phyloP scores from a whole-genome alignment of 148 eudicot species.

The Cornus controversa region DNA sequence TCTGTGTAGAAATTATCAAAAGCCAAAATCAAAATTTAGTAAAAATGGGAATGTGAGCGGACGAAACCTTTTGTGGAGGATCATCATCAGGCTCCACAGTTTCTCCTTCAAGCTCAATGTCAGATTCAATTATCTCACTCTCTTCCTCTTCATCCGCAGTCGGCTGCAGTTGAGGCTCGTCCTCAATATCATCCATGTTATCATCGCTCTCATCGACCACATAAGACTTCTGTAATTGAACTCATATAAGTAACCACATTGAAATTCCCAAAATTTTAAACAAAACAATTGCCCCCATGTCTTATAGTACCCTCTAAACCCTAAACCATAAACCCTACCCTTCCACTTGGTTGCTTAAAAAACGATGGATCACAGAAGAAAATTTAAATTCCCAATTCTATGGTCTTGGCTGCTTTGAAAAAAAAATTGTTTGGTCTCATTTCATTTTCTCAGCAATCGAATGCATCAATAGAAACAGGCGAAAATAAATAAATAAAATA shows the following conservation, averaged over 20 bases:
- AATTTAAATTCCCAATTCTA: background rate
- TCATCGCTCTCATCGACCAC: conserved; percentile 61
- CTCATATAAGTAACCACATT: background rate
- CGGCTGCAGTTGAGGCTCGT: conserved; percentile 32
- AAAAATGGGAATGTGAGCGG: background rate
- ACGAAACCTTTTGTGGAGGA: conserved; percentile 75
- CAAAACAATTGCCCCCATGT: background rate
- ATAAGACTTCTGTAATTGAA: conserved; percentile 27
- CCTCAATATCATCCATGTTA: conserved; percentile 33
- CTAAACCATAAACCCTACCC: background rate
- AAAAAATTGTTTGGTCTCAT: background rate
- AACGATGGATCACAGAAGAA: background rate
- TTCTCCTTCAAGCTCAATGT: conserved; percentile 85
- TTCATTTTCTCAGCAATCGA: background rate
- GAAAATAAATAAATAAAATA: background rate
- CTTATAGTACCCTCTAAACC: background rate
- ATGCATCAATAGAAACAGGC: background rate
- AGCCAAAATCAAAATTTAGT: background rate
- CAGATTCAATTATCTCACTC: conserved; percentile 80
- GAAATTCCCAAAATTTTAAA: background rate
- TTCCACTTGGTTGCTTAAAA: background rate
- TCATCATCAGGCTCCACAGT: conserved; percentile 86
- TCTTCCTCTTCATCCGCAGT: conserved; percentile 53
- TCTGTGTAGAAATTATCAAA: background rate
- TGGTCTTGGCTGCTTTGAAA: background rate